Base-by-base conservation (phyloP, 139 green algal species). In the Chlamydomonas incerta region DNA sequence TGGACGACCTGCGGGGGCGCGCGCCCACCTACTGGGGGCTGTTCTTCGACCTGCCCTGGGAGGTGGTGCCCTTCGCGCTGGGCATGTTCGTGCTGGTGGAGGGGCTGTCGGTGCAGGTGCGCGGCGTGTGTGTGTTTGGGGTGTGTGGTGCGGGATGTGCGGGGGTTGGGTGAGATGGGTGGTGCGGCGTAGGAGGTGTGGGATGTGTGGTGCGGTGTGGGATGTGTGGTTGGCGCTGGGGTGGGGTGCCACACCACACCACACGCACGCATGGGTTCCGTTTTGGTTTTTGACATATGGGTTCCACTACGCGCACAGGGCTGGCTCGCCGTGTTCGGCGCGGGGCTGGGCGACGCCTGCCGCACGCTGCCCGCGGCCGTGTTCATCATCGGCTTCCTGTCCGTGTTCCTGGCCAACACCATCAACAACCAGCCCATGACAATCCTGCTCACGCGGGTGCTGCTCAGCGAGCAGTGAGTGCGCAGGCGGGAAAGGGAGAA, bases 341-440 rank as follows among this genome's bases (percentile, higher is more conserved):
- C 55, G 20, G 71, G 71, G 1, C 72, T 87, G 72, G 80, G 71
- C 26, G 34, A 15, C 6, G 52, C 33, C 34, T 81, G 68, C 73
- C 58, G 17, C 26, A 60, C n/a, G 15, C 47, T 73, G 33, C 58
- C 76, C 28, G 65, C 21, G 3, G 75, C 85, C 35, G 26, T 92
- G 18, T 87, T 80, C 63, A 55, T 90, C 11, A 86, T 92, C 60
- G 91, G 91, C 18, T 50, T 28, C 15, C 57, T 90, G 18, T 86
- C 73, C 11, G 57, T 90, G 20, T n/a, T 72, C 52, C 69, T 93
- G 11, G 76, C 82, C 35, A 94, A 94, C 79, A 34, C 89, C 28
- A 86, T 91, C 69, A 93, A 92, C 85, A 94, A 94, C 82, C 91
- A 93, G 91, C 91, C 91, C 18, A 91, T 92, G 87, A 93, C 91